Evolutionary conservation across 805 yeast genomes (phyloP).

Genomic region (Starmerella riodocensis): DNA sequence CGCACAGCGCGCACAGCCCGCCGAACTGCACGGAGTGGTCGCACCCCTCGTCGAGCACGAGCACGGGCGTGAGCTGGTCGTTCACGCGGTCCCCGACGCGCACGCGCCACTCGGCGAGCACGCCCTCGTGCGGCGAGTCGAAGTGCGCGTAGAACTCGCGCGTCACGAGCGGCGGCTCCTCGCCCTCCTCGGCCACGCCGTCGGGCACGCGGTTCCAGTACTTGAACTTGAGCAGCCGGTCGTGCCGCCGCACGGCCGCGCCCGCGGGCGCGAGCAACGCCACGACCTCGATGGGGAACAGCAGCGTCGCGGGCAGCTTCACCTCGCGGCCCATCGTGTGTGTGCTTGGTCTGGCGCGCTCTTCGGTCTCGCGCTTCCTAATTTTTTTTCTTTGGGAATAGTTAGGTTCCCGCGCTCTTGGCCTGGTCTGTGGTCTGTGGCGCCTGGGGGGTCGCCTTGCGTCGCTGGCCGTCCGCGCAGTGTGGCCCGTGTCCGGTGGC

Average conservation of each 20-base stretch:
- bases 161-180: slow-evolving; percentile 25
- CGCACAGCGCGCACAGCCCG: slow-evolving; percentile 89
- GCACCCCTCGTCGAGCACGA: slow-evolving; percentile 65
- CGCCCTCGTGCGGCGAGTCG: slow-evolving; percentile 75
- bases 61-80: slow-evolving; percentile 36
- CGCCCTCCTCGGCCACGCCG: slow-evolving; percentile 28
- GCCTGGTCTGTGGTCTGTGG: no score
- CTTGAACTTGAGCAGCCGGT: slow-evolving; percentile 45
- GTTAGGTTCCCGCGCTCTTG: no score
- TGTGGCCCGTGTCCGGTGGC: no score
- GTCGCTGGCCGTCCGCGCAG: no score
- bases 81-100: slow-evolving; percentile 47
- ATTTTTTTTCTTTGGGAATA: no score
- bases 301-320: slow-evolving; percentile 44
- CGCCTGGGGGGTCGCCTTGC: no score
- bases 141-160: slow-evolving; percentile 36
- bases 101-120: slow-evolving; percentile 39
- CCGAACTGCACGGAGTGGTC: slow-evolving; percentile 87
- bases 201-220: slow-evolving; percentile 45
- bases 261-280: slow-evolving; percentile 37
- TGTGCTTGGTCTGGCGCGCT: no score
- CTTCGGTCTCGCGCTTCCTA: not conserved
- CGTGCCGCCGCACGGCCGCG: slow-evolving; percentile 37
- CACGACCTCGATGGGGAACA: slow-evolving; percentile 55
- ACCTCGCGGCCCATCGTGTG: slow-evolving; percentile 17